Base-by-base conservation (phyloP, 1,284 basidiomycete genomes). In the Fomitiporia mediterranea region DNA sequence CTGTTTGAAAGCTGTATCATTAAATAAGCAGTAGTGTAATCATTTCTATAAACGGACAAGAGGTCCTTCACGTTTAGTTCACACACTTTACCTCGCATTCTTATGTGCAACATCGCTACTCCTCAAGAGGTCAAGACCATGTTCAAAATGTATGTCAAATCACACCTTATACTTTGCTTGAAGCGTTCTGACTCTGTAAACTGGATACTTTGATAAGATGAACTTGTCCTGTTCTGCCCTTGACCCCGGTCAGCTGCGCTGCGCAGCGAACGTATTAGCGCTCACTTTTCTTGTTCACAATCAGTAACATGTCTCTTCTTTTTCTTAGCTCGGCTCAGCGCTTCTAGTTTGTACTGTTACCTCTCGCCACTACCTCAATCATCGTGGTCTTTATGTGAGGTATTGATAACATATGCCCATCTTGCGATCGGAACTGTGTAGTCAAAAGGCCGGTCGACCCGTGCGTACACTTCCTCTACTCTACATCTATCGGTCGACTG, bases 221-320 rank as follows among this genome's bases (percentile, higher is more conserved):
- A 91, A 91, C 61, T 70, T 79, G 15, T 88, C 87, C 0, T 67
- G 84, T 21, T 89, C 81, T 7, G 70, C 91, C 19, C 71, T 91
- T 23, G 89, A 91, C 63, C 86, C n/a, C 86, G 5, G 73, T 76
- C n/a, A 74, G 91, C 9, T 89, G 91, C 65, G 88, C 85, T 0
- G 81, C 87, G 8, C 84, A 84, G 57, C 80, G 76, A 60, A 86
- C 83, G n/a, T 81, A 81, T 66, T 77, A 79, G 71, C 80, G 88
- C 17, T 89, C 86, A 60, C 85, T 88, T 0, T 91, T 91, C 71
- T 67, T 91, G 50, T 91, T 91, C 69, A 91, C 89, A 37, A 86
- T 87, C 55, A 81, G 88, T 91, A 64, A 80, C n/a, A n/a, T n/a
- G 88, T 81, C 62, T 11, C 4, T 44, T 7, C 2, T 39, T 25